A percentile compares a stretch with the other conserved stretches of the same genome.
Evolutionary conservation across 2,329 filamentous ascomycete species (phyloP).

Genomic region (Trichoderma semiorbis): DNA sequence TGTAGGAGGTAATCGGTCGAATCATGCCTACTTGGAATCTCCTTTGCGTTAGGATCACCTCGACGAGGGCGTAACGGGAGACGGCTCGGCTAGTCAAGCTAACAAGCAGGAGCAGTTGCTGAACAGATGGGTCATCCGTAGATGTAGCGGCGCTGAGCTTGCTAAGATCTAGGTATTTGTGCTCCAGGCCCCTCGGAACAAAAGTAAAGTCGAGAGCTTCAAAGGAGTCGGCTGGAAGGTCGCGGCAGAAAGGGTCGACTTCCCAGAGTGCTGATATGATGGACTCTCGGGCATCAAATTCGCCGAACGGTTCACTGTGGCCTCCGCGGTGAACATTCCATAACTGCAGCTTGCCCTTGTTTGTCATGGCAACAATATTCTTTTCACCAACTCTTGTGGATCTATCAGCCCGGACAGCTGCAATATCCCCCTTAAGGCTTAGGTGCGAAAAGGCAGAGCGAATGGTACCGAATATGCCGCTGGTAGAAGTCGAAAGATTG

Average conservation of each 20-base stretch:
- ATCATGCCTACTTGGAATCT: conserved; percentile 59
- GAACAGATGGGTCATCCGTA: conserved; percentile 49
- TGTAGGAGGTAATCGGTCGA: conserved; percentile 65
- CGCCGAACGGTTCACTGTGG: conserved; percentile 69
- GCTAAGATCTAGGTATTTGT: conserved; percentile 49
- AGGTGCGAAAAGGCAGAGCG: conserved; percentile 70
- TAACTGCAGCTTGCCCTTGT: conserved; percentile 71
- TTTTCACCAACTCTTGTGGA: conserved; percentile 75
- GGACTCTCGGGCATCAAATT: conserved; percentile 65
- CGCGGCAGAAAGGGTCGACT: conserved; percentile 46
- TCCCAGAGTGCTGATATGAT: conserved; percentile 61
- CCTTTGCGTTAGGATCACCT: conserved; percentile 59
- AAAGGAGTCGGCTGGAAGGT: conserved; percentile 56
- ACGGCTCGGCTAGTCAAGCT: conserved; percentile 51
- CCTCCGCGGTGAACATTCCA: conserved; percentile 91
- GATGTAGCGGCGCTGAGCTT: conserved; percentile 49
- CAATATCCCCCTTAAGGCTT: conserved; percentile 71
- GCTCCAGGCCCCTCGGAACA: conserved; percentile 51
- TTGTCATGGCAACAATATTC: conserved; percentile 75
- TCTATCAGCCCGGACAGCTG: conserved; percentile 71
- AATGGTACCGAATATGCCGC: conserved; percentile 77
- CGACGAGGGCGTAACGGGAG: conserved; percentile 71
- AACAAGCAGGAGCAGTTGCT: conserved; percentile 61
- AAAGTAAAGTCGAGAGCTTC: conserved; percentile 79
- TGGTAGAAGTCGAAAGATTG: conserved; percentile 50